These are phyloP conservation scores for Fusarium zealandicum DNA, from an alignment of 2,329 filamentous ascomycete genomes.

Conservation along the genomic window DNA sequence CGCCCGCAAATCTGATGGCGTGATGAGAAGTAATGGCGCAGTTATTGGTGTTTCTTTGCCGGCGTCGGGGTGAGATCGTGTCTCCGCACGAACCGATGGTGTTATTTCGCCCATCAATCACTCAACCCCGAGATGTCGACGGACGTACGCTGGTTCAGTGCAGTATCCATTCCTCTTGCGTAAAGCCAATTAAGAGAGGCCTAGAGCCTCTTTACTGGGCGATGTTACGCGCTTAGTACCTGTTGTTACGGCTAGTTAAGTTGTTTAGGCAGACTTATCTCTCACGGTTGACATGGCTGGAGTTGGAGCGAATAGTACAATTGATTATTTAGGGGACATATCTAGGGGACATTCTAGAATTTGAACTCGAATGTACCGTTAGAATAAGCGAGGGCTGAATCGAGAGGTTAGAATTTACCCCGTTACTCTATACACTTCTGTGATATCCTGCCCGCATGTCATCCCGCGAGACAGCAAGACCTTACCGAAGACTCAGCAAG, in stretches of 20 bases:
- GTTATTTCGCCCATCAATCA: constrained; percentile 41
- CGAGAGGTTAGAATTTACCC: too few species aligned
- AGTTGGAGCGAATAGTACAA: not conserved
- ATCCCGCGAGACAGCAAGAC: not conserved
- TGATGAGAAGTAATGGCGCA: constrained; percentile 23
- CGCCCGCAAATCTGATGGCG: constrained; percentile 33
- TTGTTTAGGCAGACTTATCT: too few species aligned
- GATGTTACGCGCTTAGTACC: not conserved
- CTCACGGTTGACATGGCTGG: too few species aligned
- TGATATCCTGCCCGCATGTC: not conserved
- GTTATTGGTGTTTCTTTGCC: constrained; percentile 15
- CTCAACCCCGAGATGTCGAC: constrained; percentile 24
- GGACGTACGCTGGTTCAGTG: constrained; percentile 2
- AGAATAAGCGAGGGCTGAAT: too few species aligned
- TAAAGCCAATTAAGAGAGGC: not conserved
- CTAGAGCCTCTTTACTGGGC: constrained; percentile 4
- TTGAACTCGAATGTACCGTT: too few species aligned
- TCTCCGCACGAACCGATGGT: constrained; percentile 37
- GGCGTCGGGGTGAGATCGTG: constrained; percentile 31
- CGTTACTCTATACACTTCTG: not conserved
- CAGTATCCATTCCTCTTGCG: not conserved
- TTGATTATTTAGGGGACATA: too few species aligned
- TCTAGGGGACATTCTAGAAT: too few species aligned
- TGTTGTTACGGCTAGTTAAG: not conserved
- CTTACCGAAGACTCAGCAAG: not conserved